phyloP scores from a whole-genome alignment of 805 yeast species.

The Candida nonsorbophila region DNA sequence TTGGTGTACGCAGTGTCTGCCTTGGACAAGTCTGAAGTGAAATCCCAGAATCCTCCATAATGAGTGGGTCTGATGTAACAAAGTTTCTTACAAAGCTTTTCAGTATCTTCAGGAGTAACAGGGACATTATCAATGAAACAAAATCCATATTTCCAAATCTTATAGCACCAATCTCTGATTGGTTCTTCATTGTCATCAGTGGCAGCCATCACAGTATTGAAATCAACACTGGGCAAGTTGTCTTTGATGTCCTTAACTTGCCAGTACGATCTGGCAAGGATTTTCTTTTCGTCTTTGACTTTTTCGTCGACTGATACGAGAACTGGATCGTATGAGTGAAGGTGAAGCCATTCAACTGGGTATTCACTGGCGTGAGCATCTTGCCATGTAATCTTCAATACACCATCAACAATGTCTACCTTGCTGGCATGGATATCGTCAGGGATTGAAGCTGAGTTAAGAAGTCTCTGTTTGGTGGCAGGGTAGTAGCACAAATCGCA shows the following conservation, averaged over 20 bases:
- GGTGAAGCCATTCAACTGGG: constrained; percentile 36
- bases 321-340: constrained; percentile 51
- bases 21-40: constrained; percentile 62
- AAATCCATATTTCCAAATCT: constrained; percentile 55
- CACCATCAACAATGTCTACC: constrained; percentile 8
- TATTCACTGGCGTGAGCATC: constrained; percentile 33
- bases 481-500: constrained; percentile 51
- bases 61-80: constrained; percentile 64
- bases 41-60: constrained; percentile 80
- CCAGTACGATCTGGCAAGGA: constrained; percentile 40
- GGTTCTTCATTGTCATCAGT: constrained; percentile 33
- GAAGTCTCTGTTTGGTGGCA: constrained; percentile 53
- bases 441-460: constrained; percentile 45
- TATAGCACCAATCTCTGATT: constrained; percentile 50
- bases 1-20: constrained; percentile 72
- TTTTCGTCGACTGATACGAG: constrained; percentile 26
- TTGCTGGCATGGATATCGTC: constrained; percentile 19
- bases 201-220: constrained; percentile 36
- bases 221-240: constrained; percentile 46
- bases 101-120: constrained; percentile 53
- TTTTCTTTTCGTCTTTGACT: constrained; percentile 19
- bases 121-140: constrained; percentile 60
- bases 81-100: constrained; percentile 50
- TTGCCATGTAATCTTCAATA: constrained; percentile 32
- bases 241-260: constrained; percentile 31